Percentiles rank a stretch among this genome's conserved stretches.
phyloP scores from a whole-genome alignment of 106 monocot genomes.

The Dendrobium nobile region DNA sequence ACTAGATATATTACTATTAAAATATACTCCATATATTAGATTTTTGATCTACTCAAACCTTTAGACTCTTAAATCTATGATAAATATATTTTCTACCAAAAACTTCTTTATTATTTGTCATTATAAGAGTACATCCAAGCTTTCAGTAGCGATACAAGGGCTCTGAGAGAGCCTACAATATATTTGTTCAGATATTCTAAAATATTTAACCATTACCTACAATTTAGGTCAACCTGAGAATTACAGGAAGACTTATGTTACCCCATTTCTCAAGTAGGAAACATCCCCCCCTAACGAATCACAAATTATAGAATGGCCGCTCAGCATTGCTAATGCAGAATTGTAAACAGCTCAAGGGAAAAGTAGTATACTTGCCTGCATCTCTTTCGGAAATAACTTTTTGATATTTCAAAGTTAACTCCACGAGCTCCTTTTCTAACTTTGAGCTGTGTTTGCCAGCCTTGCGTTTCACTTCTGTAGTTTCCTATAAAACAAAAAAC shows the following conservation, averaged over 20 bases:
- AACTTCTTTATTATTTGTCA: neutral
- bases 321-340: neutral
- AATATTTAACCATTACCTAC: neutral
- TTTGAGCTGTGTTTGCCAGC: constrained; percentile 52
- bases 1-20: too few relatives aligned
- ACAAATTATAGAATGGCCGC: neutral
- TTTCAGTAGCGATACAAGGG: neutral
- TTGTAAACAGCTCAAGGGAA: neutral
- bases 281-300: neutral
- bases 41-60: too few relatives aligned
- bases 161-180: neutral
- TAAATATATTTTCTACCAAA: too few relatives aligned
- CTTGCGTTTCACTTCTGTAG: constrained; percentile 69
- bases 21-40: too few relatives aligned
- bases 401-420: constrained; percentile 76
- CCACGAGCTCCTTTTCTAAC: constrained; percentile 70
- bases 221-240: neutral
- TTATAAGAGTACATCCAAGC: neutral
- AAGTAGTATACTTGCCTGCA: constrained; percentile 46
- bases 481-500: constrained; percentile 42
- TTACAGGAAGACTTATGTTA: neutral
- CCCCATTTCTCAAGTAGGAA: neutral
- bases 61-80: too few relatives aligned
- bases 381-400: constrained; percentile 86
- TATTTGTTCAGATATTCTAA: neutral